These are phyloP conservation scores for Amanita phalloides DNA, from an alignment of 768 basidiomycete genomes.

Conservation along the genomic window DNA sequence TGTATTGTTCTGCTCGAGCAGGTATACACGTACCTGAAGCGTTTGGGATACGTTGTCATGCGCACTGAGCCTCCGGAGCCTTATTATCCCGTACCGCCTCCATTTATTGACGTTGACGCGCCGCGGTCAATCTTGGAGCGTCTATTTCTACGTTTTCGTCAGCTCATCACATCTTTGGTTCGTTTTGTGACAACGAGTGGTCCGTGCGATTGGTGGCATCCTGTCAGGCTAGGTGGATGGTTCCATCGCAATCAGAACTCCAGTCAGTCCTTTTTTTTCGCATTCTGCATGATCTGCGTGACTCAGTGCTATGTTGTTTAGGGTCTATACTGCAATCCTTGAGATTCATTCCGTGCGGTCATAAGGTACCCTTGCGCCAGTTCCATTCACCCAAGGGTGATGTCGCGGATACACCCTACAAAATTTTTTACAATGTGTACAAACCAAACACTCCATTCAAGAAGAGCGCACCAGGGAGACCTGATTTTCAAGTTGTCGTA, in stretches of 20 bases:
- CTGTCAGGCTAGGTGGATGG: constrained; percentile 38
- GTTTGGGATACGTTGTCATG: constrained; percentile 83
- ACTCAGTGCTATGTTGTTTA: constrained; percentile 17
- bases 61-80: constrained; percentile 54
- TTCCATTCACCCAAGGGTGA: constrained; percentile 8
- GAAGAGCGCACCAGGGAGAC: constrained; percentile 63
- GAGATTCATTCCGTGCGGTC: constrained; percentile 61
- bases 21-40: constrained; percentile 89
- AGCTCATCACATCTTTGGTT: constrained; percentile 20
- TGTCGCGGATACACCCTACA: constrained; percentile 44
- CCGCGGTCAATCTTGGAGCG: constrained; percentile 21
- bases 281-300: not conserved
- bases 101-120: constrained; percentile 12
- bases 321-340: constrained; percentile 60
- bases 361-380: constrained; percentile 32
- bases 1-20: constrained; percentile 19
- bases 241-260: constrained; percentile 40
- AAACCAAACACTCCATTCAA: constrained; percentile 83
- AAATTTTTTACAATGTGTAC: constrained; percentile 83
- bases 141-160: constrained; percentile 22
- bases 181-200: constrained; percentile 16
- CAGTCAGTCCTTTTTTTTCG: constrained; percentile 23
- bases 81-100: constrained; percentile 39
- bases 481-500: constrained; percentile 82
- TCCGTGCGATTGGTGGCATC: constrained; percentile 58